Evolutionary conservation across 2,329 filamentous ascomycete genomes (phyloP).

Genomic region (Tolypocladium ovalisporum): DNA sequence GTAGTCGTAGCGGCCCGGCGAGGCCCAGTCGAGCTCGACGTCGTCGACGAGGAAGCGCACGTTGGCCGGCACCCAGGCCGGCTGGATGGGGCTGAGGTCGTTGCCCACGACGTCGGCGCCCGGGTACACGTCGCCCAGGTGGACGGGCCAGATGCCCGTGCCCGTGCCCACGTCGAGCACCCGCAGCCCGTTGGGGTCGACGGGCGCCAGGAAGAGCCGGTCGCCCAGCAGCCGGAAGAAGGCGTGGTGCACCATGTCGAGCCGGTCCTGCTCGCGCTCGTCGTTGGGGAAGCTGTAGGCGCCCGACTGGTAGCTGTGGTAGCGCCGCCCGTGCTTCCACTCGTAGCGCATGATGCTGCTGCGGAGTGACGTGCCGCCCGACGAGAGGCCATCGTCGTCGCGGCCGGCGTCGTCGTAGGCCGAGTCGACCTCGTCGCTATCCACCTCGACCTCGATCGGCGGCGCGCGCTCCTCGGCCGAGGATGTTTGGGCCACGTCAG

Average conservation of each 20-base stretch:
- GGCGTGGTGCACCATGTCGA: constrained; percentile 43
- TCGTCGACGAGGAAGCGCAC: constrained; percentile 16
- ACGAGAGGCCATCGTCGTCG: constrained; percentile 5
- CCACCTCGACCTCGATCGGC: background rate
- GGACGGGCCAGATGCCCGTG: constrained; percentile 14
- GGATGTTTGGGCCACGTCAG: too few species aligned
- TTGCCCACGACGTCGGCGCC: constrained; percentile 12
- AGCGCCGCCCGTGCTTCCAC: constrained; percentile 27
- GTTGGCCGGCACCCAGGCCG: constrained; percentile 11
- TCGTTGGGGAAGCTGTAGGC: constrained; percentile 14
- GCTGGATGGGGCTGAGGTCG: constrained; percentile 15
- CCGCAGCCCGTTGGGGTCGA: constrained; percentile 21
- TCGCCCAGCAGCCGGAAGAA: constrained; percentile 31
- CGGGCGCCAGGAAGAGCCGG: constrained; percentile 25
- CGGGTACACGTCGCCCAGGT: constrained; percentile 11
- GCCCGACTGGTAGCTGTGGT: constrained; percentile 25
- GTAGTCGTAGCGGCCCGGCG: constrained; percentile 13
- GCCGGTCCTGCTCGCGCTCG: constrained; percentile 34
- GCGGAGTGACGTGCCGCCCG: constrained; percentile 15
- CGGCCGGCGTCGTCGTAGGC: constrained; percentile 4
- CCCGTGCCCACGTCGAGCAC: constrained; percentile 14
- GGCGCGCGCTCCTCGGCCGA: background rate
- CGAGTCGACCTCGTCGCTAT: constrained; percentile 6
- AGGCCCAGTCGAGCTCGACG: constrained; percentile 13
- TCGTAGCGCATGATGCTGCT: constrained; percentile 23